These are phyloP conservation scores for Ophiosphaerella herpotricha DNA, from an alignment of 2,329 filamentous ascomycete genomes.

Conservation along the genomic window DNA sequence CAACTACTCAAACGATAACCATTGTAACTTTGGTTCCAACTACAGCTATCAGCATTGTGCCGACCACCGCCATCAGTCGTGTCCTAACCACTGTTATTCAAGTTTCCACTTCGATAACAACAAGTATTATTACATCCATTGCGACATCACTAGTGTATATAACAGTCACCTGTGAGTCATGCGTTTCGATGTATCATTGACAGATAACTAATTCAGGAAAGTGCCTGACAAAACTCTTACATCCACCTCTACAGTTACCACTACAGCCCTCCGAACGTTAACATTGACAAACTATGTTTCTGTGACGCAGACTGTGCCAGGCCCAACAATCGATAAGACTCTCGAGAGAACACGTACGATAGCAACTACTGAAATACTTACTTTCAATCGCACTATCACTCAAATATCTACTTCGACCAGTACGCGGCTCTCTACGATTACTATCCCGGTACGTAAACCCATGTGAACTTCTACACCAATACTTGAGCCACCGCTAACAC, in stretches of 20 bases:
- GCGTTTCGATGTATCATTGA: neutral
- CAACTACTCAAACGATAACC: slow-evolving; percentile 20
- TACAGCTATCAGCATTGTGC: slow-evolving; percentile 11
- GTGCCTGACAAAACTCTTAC: slow-evolving; percentile 11
- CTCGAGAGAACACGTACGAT: slow-evolving; percentile 4
- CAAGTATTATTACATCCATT: slow-evolving; percentile 14
- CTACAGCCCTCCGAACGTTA: slow-evolving; percentile 3
- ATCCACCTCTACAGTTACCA: slow-evolving; percentile 10
- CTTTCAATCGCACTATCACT: slow-evolving; percentile 15
- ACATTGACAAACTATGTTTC: slow-evolving; percentile 13
- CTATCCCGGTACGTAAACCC: slow-evolving; percentile 10
- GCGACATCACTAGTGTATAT: neutral
- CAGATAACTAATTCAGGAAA: neutral
- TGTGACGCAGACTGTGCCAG: slow-evolving; percentile 17
- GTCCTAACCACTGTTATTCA: slow-evolving; percentile 14
- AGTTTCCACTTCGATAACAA: slow-evolving; percentile 26
- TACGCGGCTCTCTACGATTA: slow-evolving; percentile 25
- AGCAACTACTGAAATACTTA: slow-evolving; percentile 5
- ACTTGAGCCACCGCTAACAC: neutral
- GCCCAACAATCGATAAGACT: slow-evolving; percentile 11
- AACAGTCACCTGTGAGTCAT: neutral
- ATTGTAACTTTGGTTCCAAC: slow-evolving; percentile 25
- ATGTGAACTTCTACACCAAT: too few species aligned
- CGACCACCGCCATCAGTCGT: slow-evolving; percentile 15
- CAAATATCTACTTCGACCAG: slow-evolving; percentile 19